phyloP scores from a whole-genome alignment of 2,329 filamentous ascomycete species.

The Fonsecaea multimorphosa region DNA sequence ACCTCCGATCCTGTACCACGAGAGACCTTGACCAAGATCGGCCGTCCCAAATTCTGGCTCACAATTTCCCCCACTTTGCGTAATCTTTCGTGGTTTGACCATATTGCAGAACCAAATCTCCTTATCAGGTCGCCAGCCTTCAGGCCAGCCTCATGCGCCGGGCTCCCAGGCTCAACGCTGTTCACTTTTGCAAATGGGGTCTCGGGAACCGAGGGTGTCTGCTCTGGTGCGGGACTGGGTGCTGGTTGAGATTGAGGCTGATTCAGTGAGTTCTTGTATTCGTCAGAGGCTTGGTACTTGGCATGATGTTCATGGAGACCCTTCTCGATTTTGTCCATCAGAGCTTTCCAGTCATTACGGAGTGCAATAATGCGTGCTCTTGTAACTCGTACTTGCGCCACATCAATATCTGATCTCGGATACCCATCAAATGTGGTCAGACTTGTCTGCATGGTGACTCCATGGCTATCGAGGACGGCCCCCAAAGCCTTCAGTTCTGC shows the following conservation, averaged over 20 bases:
- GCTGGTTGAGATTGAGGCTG: slow-evolving; percentile 33
- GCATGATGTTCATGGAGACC: slow-evolving; percentile 90
- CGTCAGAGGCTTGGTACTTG: slow-evolving; percentile 56
- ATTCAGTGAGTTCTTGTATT: slow-evolving; percentile 39
- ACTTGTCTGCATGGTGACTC: slow-evolving; percentile 87
- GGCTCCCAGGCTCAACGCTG: slow-evolving; percentile 76
- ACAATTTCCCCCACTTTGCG: slow-evolving; percentile 88
- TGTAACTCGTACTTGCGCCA: slow-evolving; percentile 94
- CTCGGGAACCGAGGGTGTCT: slow-evolving; percentile 47
- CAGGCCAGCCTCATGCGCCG: slow-evolving; percentile 81
- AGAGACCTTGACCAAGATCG: slow-evolving; percentile 32
- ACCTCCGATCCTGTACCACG: slow-evolving; percentile 33
- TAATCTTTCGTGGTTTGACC: slow-evolving; percentile 83
- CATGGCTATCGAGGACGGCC: slow-evolving; percentile 77
- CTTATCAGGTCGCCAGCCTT: slow-evolving; percentile 80
- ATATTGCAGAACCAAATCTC: slow-evolving; percentile 83
- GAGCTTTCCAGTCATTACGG: slow-evolving; percentile 88
- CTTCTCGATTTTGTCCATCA: slow-evolving; percentile 84
- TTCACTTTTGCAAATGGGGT: slow-evolving; percentile 89
- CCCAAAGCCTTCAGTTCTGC: slow-evolving; percentile 84
- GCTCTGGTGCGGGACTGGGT: slow-evolving; percentile 34
- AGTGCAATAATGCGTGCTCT: slow-evolving; percentile 86
- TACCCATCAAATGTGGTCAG: slow-evolving; percentile 90
- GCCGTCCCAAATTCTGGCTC: slow-evolving; percentile 82
- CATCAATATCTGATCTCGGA: slow-evolving; percentile 89